A percentile compares a stretch with the other conserved stretches of the same genome.
Conservation (phyloP, 305 asterid species). For the Rubia tinctorum region DNA sequence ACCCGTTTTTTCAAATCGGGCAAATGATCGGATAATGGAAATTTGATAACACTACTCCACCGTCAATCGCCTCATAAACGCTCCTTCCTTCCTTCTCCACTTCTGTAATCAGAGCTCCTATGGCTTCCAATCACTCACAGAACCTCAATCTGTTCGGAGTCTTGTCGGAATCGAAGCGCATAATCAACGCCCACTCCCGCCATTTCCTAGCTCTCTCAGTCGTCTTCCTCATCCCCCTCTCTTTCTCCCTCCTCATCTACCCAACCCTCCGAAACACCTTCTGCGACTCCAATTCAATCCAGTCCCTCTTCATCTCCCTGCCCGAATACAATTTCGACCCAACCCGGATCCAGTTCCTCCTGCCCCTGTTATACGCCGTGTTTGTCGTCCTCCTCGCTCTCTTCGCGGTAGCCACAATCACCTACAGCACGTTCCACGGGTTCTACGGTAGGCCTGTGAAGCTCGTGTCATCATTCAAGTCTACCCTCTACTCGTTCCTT, state of each 20-base stretch:
- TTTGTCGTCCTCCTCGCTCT: conserved; percentile 29
- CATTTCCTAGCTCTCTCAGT: conserved; percentile 65
- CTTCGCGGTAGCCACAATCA: conserved; percentile 47
- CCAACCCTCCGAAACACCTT: conserved; percentile 34
- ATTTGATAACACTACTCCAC: background rate
- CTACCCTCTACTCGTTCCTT: conserved; percentile 40
- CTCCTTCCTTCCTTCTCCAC: background rate
- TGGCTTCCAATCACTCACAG: conserved; percentile 14
- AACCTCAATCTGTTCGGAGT: conserved; percentile 48
- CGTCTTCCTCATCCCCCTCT: conserved; percentile 66
- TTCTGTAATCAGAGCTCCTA: background rate
- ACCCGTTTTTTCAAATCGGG: background rate
- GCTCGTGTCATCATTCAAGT: conserved; percentile 46
- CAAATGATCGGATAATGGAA: background rate
- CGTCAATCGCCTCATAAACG: background rate
- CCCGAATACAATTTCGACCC: conserved; percentile 11
- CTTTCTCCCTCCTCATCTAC: conserved; percentile 42
- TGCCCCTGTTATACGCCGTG: conserved; percentile 29
- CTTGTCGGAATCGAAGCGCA: conserved; percentile 55
- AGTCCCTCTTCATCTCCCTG: conserved; percentile 22
- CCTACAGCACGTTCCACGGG: conserved; percentile 62
- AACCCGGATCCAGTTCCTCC: conserved; percentile 9
- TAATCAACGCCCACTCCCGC: conserved; percentile 63
- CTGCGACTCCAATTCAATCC: conserved; percentile 24
- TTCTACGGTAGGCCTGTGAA: conserved; percentile 63